Base-by-base conservation (phyloP, 2,329 filamentous ascomycete species). In the Xylariales sp. region DNA sequence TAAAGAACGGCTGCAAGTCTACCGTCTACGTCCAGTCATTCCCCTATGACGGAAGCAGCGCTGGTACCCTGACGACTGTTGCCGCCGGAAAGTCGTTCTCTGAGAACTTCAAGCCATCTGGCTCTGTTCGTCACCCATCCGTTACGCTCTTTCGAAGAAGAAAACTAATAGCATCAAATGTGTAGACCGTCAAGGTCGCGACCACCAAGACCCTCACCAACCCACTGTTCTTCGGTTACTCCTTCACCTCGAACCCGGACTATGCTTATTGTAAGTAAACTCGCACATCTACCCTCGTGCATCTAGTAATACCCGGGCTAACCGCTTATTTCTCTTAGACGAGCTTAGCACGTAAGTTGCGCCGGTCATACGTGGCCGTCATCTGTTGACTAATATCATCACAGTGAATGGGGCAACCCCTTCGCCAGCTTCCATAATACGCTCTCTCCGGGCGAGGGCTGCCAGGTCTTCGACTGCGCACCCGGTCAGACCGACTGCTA, bases 181-280 rank as follows among this genome's bases (percentile, higher is more conserved):
- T 41, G 57, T 55, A 81, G 80, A 82, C 81, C 56, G 72, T 83
- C 53, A 83, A 83, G 76, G 75, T 83, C 62, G 80, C 78, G 41
- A 81, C 72, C 46, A 78, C 74, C 69, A 80, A 75, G 75, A 79
- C 77, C 28, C 77, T 83, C 6, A 69, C 68, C 57, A 70, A 55
- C 30, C 81, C 80, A 1, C 77, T 83, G 5, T 82, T 82, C 76
- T 79, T 82, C 66, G 81, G 81, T 54, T 83, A 83, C 73, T 82
- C 80, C 0, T 82, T 81, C 68, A 72, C 72, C 55, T 59, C 65
- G 1, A 77, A 76, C 70, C 78, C 79, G 5, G 69, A 81, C 74
- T 78, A 79, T 45, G 78, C 77, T 60, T 83, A 82, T 75, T 83
- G 80, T 81, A 68, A 75, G 80, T 75, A 39, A 32, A 18, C 48